Evolutionary conservation across 1,139 yeast species (phyloP).

Genomic region (Trichomonascaceae sp.): DNA sequence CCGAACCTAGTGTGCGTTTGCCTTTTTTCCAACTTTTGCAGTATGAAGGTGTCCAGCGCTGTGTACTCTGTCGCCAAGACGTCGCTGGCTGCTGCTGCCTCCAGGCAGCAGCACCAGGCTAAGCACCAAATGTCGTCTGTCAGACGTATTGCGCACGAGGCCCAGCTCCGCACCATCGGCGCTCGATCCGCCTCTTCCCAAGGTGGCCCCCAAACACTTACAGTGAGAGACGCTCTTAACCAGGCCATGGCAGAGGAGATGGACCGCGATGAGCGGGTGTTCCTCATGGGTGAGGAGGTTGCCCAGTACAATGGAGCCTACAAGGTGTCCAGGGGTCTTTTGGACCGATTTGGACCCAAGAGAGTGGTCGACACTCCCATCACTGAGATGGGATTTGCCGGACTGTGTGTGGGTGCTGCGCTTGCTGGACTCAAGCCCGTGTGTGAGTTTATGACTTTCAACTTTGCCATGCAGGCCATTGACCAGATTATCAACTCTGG

Average conservation of each 20-base stretch:
- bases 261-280: constrained; percentile 90
- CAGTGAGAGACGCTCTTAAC: constrained; percentile 96
- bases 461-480: constrained; percentile 98
- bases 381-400: constrained; percentile 99
- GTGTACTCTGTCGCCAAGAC: too few relatives aligned
- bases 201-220: too few relatives aligned
- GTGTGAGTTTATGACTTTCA: constrained; percentile 97
- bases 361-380: constrained; percentile 96
- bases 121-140: too few relatives aligned
- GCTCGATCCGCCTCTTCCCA: too few relatives aligned
- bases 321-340: constrained; percentile 88
- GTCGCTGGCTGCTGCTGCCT: too few relatives aligned
- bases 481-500: constrained; percentile 98
- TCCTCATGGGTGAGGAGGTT: constrained; percentile 97
- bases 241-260: constrained; percentile 93
- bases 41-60: too few relatives aligned
- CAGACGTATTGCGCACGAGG: too few relatives aligned
- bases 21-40: too few relatives aligned
- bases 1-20: too few relatives aligned
- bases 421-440: constrained; percentile 94
- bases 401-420: constrained; percentile 95
- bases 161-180: too few relatives aligned
- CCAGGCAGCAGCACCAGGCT: too few relatives aligned
- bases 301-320: constrained; percentile 99
- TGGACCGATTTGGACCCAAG: constrained; percentile 94